Conservation (phyloP, 106 monocot genomes). For the Acorus calamus region DNA sequence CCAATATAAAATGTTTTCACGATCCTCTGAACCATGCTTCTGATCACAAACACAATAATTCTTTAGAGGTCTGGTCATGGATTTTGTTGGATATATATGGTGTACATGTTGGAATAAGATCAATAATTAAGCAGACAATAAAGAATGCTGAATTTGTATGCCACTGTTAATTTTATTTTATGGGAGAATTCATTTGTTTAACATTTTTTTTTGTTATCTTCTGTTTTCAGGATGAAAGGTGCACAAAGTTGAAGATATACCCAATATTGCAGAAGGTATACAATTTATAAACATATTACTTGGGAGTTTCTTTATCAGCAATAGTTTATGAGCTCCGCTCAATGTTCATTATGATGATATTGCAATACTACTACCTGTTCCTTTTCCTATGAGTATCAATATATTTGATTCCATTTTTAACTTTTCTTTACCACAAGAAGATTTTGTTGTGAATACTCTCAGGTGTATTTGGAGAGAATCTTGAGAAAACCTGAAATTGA, state of each 20-base stretch:
- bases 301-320: no score
- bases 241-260: slow-evolving; percentile 96
- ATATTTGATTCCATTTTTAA: no score
- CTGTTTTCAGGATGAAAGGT: slow-evolving; percentile 79
- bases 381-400: neutral
- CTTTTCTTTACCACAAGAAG: no score
- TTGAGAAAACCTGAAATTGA: slow-evolving; percentile 96
- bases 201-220: slow-evolving; percentile 2
- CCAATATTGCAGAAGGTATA: slow-evolving; percentile 92
- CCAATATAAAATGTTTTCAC: no score
- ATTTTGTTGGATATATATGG: neutral
- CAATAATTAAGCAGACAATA: no score
- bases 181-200: neutral
- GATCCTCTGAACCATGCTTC: no score
- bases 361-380: no score
- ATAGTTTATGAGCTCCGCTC: no score
- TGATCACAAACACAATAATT: no score
- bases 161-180: no score
- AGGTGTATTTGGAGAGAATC: slow-evolving; percentile 97
- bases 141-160: no score
- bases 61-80: neutral
- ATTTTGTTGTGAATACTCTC: neutral
- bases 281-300: neutral
- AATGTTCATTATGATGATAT: no score
- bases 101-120: neutral